These are phyloP conservation scores for Terfezia boudieri DNA, from an alignment of 495 filamentous ascomycete genomes.

Conservation along the genomic window DNA sequence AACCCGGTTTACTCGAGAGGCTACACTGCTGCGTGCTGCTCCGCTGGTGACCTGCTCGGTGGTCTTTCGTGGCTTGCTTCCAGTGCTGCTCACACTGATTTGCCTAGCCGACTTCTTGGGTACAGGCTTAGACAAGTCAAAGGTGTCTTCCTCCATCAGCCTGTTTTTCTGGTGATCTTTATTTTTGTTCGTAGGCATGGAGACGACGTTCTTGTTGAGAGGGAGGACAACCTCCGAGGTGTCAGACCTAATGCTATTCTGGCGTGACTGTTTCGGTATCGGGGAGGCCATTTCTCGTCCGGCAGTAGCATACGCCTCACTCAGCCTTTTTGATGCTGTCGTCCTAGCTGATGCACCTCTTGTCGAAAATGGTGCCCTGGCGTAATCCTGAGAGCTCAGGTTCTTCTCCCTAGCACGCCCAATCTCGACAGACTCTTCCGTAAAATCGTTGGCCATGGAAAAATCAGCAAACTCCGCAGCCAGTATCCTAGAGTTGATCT, in stretches of 20 bases:
- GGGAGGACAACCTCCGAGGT: slow-evolving; percentile 1
- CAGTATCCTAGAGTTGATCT: slow-evolving; percentile 14
- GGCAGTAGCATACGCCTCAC: background rate
- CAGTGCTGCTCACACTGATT: background rate
- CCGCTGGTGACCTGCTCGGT: background rate
- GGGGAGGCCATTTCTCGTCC: background rate
- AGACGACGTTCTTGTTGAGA: too few species aligned
- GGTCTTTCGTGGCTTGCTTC: background rate
- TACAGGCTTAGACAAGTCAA: background rate
- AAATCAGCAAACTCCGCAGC: slow-evolving; percentile 15
- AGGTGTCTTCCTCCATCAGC: background rate
- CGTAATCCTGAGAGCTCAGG: slow-evolving; percentile 1
- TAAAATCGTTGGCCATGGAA: slow-evolving; percentile 13
- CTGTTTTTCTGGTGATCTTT: background rate
- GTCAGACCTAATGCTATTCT: slow-evolving; percentile 5
- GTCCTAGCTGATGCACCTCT: background rate
- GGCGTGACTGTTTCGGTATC: background rate
- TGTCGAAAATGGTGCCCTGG: background rate
- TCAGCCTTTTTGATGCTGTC: background rate
- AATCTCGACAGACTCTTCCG: slow-evolving; percentile 14
- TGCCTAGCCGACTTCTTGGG: background rate
- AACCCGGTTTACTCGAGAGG: slow-evolving; percentile 1
- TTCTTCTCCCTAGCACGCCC: slow-evolving; percentile 5
- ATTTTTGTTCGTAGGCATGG: background rate
- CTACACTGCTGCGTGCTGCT: slow-evolving; percentile 1